Conservation (phyloP, 2,329 filamentous ascomycete genomes). For the Cordyceps javanica region DNA sequence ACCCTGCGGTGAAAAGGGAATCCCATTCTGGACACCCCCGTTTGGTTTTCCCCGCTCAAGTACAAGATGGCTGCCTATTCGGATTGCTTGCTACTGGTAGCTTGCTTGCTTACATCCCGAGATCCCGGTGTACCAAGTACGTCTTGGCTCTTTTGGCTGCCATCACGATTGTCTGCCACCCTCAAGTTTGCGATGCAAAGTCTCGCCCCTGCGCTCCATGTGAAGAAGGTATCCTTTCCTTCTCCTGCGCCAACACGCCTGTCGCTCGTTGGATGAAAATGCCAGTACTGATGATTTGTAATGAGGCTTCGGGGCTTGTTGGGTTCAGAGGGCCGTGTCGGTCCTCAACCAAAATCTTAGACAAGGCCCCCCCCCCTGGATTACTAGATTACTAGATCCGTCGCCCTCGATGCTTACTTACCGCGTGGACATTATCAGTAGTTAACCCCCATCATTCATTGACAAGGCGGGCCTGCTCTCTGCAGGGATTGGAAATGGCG, state of each 20-base stretch:
- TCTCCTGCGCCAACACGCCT: too few species aligned
- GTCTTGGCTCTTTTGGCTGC: neutral
- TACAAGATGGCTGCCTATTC: neutral
- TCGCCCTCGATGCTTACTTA: neutral
- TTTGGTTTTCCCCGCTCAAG: neutral
- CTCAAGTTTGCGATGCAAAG: too few species aligned
- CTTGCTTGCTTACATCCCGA: neutral
- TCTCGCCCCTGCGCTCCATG: too few species aligned
- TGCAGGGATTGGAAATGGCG: too few species aligned
- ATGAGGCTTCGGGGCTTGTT: neutral
- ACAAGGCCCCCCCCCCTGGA: neutral
- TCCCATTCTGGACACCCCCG: too few species aligned
- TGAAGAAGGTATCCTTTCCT: neutral
- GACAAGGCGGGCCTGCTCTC: neutral
- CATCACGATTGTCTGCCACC: neutral
- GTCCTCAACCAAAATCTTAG: constrained; percentile 10
- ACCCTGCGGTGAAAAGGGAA: too few species aligned
- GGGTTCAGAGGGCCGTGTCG: neutral
- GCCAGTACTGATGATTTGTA: too few species aligned
- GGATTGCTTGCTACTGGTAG: too few species aligned
- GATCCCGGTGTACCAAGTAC: constrained; percentile 4
- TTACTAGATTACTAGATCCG: neutral
- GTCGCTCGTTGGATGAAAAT: too few species aligned
- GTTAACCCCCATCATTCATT: too few species aligned
- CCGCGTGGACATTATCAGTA: neutral